phyloP scores from a whole-genome alignment of 208 protist species.

The Kentomonas sorsogonicus region DNA sequence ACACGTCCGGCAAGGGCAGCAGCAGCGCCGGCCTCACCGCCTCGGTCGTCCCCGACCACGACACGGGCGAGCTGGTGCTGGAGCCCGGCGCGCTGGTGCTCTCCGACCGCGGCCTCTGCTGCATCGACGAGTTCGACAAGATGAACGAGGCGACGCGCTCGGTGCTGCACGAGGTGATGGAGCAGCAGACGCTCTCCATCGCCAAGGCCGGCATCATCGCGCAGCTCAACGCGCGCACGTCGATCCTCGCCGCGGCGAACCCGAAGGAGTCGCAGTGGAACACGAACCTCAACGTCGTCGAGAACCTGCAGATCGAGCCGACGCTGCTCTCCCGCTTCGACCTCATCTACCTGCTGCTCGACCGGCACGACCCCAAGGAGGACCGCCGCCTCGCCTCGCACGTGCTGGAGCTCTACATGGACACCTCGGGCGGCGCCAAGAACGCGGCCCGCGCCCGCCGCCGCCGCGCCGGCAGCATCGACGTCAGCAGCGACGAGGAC shows the following conservation, averaged over 20 bases:
- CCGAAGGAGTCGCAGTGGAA: conserved; percentile 98
- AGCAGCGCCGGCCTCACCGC: conserved; percentile 99
- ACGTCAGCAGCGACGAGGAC: conserved; percentile 5
- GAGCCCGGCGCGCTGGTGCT: conserved; percentile 98
- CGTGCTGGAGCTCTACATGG: conserved; percentile 96
- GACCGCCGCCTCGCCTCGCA: conserved; percentile 95
- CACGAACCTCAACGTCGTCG: conserved; percentile 93
- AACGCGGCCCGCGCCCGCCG: neutral
- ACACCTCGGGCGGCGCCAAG: conserved; percentile 19
- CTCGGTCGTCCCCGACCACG: conserved; percentile 95
- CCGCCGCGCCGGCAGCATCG: neutral
- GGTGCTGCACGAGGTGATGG: conserved; percentile 99
- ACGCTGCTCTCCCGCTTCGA: conserved; percentile 99
- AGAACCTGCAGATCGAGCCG: conserved; percentile 98
- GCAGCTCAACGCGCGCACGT: conserved; percentile 97
- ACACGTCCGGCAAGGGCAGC: conserved; percentile 98
- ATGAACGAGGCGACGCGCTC: conserved; percentile 97
- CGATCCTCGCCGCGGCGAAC: conserved; percentile 99
- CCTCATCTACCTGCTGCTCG: conserved; percentile 97
- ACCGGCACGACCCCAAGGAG: conserved; percentile 89
- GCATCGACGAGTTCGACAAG: conserved; percentile 99
- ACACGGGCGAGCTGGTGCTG: conserved; percentile 97
- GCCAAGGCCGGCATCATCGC: conserved; percentile 99
- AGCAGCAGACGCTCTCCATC: conserved; percentile 99
- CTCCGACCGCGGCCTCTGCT: conserved; percentile 98